phyloP scores from a whole-genome alignment of 169 alveolate species.

The Haemoproteus tartakovskyi region DNA sequence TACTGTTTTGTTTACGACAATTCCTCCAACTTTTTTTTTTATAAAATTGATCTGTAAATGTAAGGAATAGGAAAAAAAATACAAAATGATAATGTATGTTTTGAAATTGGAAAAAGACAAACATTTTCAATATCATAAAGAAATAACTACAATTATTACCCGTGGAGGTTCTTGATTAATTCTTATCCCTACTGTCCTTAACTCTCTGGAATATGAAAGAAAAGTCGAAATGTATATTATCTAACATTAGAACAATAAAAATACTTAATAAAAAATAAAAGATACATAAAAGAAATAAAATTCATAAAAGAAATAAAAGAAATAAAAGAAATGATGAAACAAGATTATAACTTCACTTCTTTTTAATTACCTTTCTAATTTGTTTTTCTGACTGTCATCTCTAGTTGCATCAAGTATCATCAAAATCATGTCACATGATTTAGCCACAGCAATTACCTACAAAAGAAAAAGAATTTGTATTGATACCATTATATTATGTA shows the following conservation, averaged over 20 bases:
- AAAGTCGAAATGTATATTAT: too few relatives aligned
- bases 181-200: slow-evolving; percentile 96
- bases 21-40: slow-evolving; percentile 78
- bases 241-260: too few relatives aligned
- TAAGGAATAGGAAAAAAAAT: not conserved
- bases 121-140: not conserved
- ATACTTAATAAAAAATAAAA: too few relatives aligned
- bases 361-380: slow-evolving; percentile 84
- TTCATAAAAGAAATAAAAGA: slow-evolving; percentile 1
- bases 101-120: not conserved
- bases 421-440: slow-evolving; percentile 92
- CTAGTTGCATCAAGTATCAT: slow-evolving; percentile 94
- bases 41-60: slow-evolving; percentile 69
- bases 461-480: not conserved
- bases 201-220: slow-evolving; percentile 73
- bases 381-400: slow-evolving; percentile 90
- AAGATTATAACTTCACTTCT: too few relatives aligned
- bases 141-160: not conserved
- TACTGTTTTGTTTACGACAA: slow-evolving; percentile 80
- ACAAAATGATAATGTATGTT: not conserved
- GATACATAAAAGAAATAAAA: too few relatives aligned
- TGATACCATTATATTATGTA: too few relatives aligned
- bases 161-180: slow-evolving; percentile 94
- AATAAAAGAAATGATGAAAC: too few relatives aligned
- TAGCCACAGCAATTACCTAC: slow-evolving; percentile 93